Conservation (phyloP, 371 early-diverging fungal genomes). For the Syncephalastrum racemosum region DNA sequence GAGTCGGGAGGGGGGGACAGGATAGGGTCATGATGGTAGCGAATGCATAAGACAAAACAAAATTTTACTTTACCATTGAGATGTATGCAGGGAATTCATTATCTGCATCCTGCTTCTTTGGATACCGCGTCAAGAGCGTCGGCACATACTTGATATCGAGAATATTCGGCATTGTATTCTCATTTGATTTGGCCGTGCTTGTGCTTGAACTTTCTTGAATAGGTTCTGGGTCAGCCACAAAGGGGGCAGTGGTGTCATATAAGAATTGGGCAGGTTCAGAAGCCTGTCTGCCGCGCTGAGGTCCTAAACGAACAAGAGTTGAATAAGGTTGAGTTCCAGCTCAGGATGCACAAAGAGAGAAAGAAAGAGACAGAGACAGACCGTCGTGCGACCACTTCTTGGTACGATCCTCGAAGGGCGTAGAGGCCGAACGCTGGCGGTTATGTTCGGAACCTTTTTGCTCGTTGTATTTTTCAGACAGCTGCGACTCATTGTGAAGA, state of each 20-base stretch:
- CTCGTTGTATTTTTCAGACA: conserved; percentile 40
- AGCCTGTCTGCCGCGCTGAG: conserved; percentile 10
- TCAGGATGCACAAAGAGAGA: too few species aligned
- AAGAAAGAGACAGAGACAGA: too few species aligned
- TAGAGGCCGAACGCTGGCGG: conserved; percentile 9
- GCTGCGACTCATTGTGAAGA: conserved; percentile 52
- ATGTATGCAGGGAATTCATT: conserved; percentile 58
- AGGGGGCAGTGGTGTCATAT: conserved; percentile 4
- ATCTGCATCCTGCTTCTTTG: conserved; percentile 29
- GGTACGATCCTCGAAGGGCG: not conserved
- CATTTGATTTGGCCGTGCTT: not conserved
- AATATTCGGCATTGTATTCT: conserved; percentile 22
- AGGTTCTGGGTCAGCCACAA: conserved; percentile 1
- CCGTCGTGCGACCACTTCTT: too few species aligned
- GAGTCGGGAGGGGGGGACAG: conserved; percentile 6
- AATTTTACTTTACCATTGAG: conserved; percentile 55
- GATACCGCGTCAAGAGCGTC: conserved; percentile 39
- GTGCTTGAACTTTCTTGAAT: not conserved
- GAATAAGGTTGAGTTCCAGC: too few species aligned
- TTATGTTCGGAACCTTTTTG: conserved; percentile 15
- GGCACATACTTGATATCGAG: conserved; percentile 45
- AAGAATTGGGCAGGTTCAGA: conserved; percentile 3
- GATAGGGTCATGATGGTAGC: not conserved
- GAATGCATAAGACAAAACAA: too few species aligned
- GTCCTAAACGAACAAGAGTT: too few species aligned